These are phyloP conservation scores for Vicia faba DNA, from an alignment of 306 rosid species.

Conservation along the genomic window DNA sequence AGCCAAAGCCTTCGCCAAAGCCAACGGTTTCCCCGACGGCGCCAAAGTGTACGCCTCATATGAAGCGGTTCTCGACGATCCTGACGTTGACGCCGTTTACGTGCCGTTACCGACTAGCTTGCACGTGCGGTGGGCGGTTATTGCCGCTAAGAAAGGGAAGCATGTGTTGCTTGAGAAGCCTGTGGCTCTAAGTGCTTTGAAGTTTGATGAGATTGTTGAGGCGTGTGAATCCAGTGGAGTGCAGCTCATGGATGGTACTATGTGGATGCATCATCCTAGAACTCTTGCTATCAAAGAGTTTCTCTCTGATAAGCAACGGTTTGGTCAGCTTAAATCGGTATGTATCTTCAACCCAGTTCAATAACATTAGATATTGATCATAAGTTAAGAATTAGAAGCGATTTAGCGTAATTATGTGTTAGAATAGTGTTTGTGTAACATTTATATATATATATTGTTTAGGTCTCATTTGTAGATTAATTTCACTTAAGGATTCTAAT, in stretches of 20 bases:
- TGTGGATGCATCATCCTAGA: conserved; percentile 95
- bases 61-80: conserved; percentile 75
- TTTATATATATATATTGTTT: no score
- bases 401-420: not conserved
- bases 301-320: conserved; percentile 36
- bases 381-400: not conserved
- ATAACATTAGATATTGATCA: not conserved
- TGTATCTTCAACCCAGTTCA: not conserved
- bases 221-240: conserved; percentile 85
- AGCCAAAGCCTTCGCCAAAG: conserved; percentile 65
- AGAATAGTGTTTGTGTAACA: no score
- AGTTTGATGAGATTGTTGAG: conserved; percentile 57
- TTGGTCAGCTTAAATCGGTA: conserved; percentile 45
- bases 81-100: conserved; percentile 79
- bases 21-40: conserved; percentile 57
- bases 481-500: no score
- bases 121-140: conserved; percentile 75
- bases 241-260: conserved; percentile 94
- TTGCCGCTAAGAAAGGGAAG: conserved; percentile 77
- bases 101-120: conserved; percentile 83
- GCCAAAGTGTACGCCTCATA: conserved; percentile 75
- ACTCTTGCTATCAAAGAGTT: conserved; percentile 38
- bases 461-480: no score
- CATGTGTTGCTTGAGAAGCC: conserved; percentile 91
- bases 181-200: conserved; percentile 62